These are phyloP conservation scores for Aureobasidium sp. DNA, from an alignment of 2,329 filamentous ascomycete species.

Conservation along the genomic window DNA sequence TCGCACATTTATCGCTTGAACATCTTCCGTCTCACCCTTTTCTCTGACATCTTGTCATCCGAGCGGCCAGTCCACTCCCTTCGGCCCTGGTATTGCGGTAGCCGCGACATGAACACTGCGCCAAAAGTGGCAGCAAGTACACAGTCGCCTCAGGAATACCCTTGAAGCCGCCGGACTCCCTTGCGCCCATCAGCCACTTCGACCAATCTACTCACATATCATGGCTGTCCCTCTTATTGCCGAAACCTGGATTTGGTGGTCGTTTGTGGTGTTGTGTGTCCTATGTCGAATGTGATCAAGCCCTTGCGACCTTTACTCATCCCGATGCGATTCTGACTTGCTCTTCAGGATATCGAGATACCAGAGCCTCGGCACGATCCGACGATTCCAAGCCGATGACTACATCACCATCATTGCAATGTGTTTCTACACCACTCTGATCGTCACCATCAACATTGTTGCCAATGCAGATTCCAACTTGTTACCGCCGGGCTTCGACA, in stretches of 20 bases:
- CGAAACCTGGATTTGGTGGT: conserved; percentile 44
- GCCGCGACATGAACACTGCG: neutral
- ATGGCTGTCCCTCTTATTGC: conserved; percentile 32
- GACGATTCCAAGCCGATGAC: conserved; percentile 49
- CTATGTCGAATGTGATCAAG: conserved; percentile 35
- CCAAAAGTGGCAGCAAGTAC: neutral
- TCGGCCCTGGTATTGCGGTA: neutral
- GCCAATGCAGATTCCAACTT: conserved; percentile 37
- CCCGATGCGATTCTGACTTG: conserved; percentile 3
- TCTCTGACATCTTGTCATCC: neutral
- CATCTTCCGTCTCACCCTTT: neutral
- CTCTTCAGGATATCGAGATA: conserved; percentile 36
- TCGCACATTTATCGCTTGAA: neutral
- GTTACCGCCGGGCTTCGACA: conserved; percentile 40
- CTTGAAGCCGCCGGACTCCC: conserved; percentile 3
- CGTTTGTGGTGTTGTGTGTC: conserved; percentile 35
- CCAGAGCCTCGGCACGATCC: conserved; percentile 41
- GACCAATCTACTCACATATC: neutral
- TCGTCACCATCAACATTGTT: conserved; percentile 43
- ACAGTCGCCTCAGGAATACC: conserved; percentile 17
- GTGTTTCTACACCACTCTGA: conserved; percentile 43
- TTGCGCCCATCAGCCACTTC: neutral
- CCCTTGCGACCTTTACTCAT: conserved; percentile 8
- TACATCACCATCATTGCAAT: conserved; percentile 50
- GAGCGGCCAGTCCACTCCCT: neutral